These are phyloP conservation scores for Monosporascus cannonballus DNA, from an alignment of 2,329 filamentous ascomycete species.

Conservation along the genomic window DNA sequence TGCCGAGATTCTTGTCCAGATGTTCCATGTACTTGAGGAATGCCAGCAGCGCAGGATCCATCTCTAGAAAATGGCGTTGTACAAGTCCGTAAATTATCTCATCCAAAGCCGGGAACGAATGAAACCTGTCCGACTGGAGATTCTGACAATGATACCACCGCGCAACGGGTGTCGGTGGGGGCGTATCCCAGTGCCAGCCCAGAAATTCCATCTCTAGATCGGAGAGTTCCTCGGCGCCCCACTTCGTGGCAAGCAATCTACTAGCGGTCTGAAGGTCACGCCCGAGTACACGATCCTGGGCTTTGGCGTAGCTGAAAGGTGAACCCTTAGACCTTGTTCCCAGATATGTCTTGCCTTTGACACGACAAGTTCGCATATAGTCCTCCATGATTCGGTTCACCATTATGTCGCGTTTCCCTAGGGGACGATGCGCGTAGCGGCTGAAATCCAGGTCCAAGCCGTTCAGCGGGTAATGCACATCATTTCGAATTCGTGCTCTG, in stretches of 20 bases:
- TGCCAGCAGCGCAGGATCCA: constrained; percentile 7
- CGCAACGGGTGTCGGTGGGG: neutral
- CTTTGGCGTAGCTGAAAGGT: constrained; percentile 13
- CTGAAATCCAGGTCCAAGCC: constrained; percentile 25
- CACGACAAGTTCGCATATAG: constrained; percentile 18
- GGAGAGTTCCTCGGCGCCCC: neutral
- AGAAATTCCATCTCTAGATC: neutral
- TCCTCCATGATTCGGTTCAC: constrained; percentile 26
- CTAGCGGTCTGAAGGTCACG: constrained; percentile 21
- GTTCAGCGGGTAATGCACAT: constrained; percentile 28
- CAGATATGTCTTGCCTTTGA: constrained; percentile 8
- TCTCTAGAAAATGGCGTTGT: constrained; percentile 12
- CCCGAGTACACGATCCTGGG: constrained; percentile 16
- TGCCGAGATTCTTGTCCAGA: neutral
- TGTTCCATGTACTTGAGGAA: constrained; percentile 5
- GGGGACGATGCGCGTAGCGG: constrained; percentile 26
- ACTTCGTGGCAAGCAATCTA: constrained; percentile 19
- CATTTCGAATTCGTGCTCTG: neutral
- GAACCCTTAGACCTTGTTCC: neutral
- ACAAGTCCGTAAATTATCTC: constrained; percentile 7
- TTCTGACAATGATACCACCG: neutral
- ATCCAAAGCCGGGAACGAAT: neutral
- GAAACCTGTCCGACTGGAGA: constrained; percentile 5
- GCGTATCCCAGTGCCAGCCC: neutral
- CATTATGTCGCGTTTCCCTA: constrained; percentile 25